Percentiles rank a stretch among this genome's conserved stretches.
Evolutionary conservation across 2,329 filamentous ascomycete species (phyloP).

Genomic region (Penicillium sp.): DNA sequence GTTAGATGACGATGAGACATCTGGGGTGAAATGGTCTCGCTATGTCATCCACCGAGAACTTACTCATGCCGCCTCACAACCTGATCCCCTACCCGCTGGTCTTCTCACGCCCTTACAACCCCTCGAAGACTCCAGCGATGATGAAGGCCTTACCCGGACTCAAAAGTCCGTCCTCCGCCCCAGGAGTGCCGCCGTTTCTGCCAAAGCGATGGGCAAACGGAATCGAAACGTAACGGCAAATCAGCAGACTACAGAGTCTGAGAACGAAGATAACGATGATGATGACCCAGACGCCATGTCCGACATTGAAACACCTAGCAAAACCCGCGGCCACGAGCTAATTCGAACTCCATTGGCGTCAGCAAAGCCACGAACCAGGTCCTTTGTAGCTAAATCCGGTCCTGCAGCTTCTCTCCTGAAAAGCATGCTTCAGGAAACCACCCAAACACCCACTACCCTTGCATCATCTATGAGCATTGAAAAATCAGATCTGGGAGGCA

Average conservation of each 20-base stretch:
- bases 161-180: conserved; percentile 49
- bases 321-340: conserved; percentile 23
- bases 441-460: conserved; percentile 4
- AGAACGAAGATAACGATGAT: conserved; percentile 37
- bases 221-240: conserved; percentile 33
- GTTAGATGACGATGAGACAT: conserved; percentile 39
- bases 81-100: conserved; percentile 26
- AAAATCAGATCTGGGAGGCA: conserved; percentile 2
- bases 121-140: conserved; percentile 35
- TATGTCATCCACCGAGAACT: conserved; percentile 45
- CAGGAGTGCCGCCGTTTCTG: conserved; percentile 40
- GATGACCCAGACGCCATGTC: conserved; percentile 17
- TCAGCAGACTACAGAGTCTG: conserved; percentile 24
- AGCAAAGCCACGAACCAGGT: conserved; percentile 13
- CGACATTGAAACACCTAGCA: conserved; percentile 24
- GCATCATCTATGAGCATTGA: background rate
- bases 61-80: conserved; percentile 32
- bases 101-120: conserved; percentile 37
- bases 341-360: conserved; percentile 24
- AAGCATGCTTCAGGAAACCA: conserved; percentile 17
- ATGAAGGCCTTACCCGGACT: conserved; percentile 35
- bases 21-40: conserved; percentile 41
- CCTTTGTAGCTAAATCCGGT: conserved; percentile 11
- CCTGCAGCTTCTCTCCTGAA: conserved; percentile 19
- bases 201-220: conserved; percentile 44